These are phyloP conservation scores for Xylariaceae sp. DNA, from an alignment of 2,329 filamentous ascomycete species.

Conservation along the genomic window DNA sequence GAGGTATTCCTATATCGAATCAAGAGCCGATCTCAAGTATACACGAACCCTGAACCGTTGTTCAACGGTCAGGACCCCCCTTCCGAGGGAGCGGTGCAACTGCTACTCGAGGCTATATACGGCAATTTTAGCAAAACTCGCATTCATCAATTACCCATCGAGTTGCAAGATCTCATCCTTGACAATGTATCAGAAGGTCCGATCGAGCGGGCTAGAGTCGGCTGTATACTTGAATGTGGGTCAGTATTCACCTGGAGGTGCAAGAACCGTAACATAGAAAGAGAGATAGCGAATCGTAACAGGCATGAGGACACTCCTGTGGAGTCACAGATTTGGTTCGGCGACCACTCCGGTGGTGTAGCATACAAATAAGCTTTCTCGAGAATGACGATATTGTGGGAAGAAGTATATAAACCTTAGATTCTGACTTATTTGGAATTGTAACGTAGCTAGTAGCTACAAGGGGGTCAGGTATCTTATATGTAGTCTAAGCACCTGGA, in stretches of 20 bases:
- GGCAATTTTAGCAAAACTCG: neutral
- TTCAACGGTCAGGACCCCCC: neutral
- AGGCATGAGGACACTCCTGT: neutral
- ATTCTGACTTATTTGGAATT: too few relatives aligned
- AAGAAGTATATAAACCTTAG: too few relatives aligned
- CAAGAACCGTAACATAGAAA: neutral
- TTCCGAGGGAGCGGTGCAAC: neutral
- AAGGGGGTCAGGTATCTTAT: too few relatives aligned
- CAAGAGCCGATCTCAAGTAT: neutral
- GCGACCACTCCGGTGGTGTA: neutral
- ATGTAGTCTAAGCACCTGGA: too few relatives aligned
- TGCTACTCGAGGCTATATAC: neutral
- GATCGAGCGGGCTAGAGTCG: neutral
- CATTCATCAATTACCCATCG: neutral
- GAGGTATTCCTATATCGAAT: neutral
- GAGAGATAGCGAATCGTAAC: neutral
- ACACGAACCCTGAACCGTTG: neutral
- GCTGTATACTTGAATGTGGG: neutral
- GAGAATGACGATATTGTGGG: neutral
- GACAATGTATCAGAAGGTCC: neutral
- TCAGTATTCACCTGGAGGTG: neutral
- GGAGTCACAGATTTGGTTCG: neutral
- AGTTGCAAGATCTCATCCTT: neutral
- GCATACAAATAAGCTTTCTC: neutral
- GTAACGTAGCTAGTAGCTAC: too few relatives aligned